Conservation (phyloP, 108 stramenopile genomes). For the Nannochloropsis gaditana region DNA sequence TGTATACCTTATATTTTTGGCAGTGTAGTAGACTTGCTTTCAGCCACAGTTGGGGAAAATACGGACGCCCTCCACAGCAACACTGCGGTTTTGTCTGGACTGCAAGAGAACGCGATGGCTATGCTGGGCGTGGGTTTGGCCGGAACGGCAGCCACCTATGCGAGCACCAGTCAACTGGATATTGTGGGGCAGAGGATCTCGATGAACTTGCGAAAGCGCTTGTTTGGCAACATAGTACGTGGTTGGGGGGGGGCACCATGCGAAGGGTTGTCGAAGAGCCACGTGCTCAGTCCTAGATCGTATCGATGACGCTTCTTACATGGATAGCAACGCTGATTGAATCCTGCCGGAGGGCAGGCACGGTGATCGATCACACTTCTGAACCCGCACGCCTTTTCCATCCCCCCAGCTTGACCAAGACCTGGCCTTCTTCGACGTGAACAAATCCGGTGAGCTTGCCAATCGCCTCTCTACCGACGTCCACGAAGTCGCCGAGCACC, state of each 20-base stretch:
- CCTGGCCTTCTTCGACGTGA: slow-evolving; percentile 18
- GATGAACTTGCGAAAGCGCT: slow-evolving; percentile 20
- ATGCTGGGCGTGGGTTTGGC: neutral
- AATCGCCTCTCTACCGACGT: neutral
- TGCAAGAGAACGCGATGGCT: neutral
- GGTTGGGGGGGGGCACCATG: neutral
- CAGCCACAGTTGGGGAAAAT: neutral
- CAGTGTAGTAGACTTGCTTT: neutral
- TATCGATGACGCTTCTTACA: too few species aligned
- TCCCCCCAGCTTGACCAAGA: neutral
- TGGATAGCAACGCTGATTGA: too few species aligned
- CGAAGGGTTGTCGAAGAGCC: neutral
- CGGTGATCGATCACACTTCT: too few species aligned
- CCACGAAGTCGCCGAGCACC: neutral
- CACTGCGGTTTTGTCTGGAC: neutral
- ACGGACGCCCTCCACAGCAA: neutral
- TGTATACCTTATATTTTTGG: neutral
- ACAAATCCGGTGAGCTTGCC: neutral
- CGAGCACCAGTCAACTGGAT: neutral
- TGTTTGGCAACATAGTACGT: slow-evolving; percentile 20
- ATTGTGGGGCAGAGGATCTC: neutral
- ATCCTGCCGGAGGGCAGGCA: too few species aligned
- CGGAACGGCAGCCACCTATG: neutral
- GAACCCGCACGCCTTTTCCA: too few species aligned
- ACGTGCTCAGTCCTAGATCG: neutral